A percentile compares a stretch with the other conserved stretches of the same genome.
Conservation (phyloP, 129 eudicot species). For the Flaveria trinervia region DNA sequence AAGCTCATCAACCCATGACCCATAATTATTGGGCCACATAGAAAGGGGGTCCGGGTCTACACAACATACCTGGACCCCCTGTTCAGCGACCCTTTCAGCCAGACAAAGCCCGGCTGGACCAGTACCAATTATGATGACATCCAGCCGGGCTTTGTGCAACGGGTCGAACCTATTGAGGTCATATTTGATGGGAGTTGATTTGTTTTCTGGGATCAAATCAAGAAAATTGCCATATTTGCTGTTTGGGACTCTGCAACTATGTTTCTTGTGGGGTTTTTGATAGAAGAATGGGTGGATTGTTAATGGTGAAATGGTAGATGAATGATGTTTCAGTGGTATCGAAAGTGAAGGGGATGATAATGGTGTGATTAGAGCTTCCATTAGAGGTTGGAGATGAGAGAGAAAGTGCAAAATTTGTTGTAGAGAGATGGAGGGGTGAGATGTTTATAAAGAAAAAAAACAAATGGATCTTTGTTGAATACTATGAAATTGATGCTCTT, state of each 20-base stretch:
- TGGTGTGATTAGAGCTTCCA: slow-evolving; percentile 54
- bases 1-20: slow-evolving; percentile 85
- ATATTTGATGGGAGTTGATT: slow-evolving; percentile 39
- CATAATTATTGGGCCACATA: slow-evolving; percentile 84
- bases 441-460: slow-evolving; percentile 22
- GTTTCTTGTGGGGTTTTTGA: slow-evolving; percentile 24
- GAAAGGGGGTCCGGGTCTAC: slow-evolving; percentile 73
- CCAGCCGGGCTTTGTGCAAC: slow-evolving; percentile 38
- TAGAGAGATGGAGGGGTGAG: slow-evolving; percentile 13
- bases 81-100: slow-evolving; percentile 51
- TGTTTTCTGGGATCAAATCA: slow-evolving; percentile 57
- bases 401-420: slow-evolving; percentile 19
- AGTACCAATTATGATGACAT: slow-evolving; percentile 65
- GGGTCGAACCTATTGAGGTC: slow-evolving; percentile 59
- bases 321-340: neutral
- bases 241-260: slow-evolving; percentile 30
- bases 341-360: slow-evolving; percentile 39
- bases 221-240: slow-evolving; percentile 63
- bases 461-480: slow-evolving; percentile 23
- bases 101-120: slow-evolving; percentile 90
- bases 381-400: slow-evolving; percentile 31
- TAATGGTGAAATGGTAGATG: slow-evolving; percentile 25
- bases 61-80: slow-evolving; percentile 65
- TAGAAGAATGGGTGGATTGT: slow-evolving; percentile 31
- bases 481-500: slow-evolving; percentile 29